Base-by-base conservation (phyloP, 1,284 basidiomycete species). In the Flammula alnicola region DNA sequence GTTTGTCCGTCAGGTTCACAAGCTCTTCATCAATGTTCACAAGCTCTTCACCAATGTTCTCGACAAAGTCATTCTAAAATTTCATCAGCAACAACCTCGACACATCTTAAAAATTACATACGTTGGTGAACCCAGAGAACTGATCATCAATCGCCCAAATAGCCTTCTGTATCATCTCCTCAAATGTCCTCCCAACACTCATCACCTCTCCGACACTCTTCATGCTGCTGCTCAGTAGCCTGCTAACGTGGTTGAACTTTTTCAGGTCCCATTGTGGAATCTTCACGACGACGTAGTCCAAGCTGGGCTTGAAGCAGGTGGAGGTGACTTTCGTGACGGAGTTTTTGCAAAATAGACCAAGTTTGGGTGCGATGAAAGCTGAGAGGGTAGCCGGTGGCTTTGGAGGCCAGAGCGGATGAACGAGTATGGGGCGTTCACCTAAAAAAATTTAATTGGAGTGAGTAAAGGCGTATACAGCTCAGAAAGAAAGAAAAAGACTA, bases 351-450 rank as follows among this genome's bases (percentile, higher is more conserved):
- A 45, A 98, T 96, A 99, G 86, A 67, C 95, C 96, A 38, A 98
- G 85, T 74, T 99, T 98, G n/a, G 96, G 96, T 25, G 96, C 96
- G 60, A 98, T 98, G 78, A 97, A 99, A 3, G 97, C 96, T n/a
- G 38, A 99, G 81, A 3, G 96, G 97, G 71, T 98, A 99, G 12
- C 97, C 96, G n/a, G 96, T 99, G 1, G 97, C 96, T 74, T 99
- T 99, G 48, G 95, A 98, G 12, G 97, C 96, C 27, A 99, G 82
- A 4, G 97, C 96, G 31, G 96, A 98, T 2, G 96, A 98, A 61
- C 97, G 91, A 11, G 96, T 98, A n/a, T 98, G 83, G 93, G n/a
- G 96, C 97, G 65, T 99, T 98, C 67, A 98, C 96, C 88, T 91
- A 22, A 8, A 52, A 16, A 17, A 25, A n/a, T n/a, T 10, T 33